Evolutionary conservation across 2,329 filamentous ascomycete species (phyloP).

Genomic region (Aureobasidium namibiae): DNA sequence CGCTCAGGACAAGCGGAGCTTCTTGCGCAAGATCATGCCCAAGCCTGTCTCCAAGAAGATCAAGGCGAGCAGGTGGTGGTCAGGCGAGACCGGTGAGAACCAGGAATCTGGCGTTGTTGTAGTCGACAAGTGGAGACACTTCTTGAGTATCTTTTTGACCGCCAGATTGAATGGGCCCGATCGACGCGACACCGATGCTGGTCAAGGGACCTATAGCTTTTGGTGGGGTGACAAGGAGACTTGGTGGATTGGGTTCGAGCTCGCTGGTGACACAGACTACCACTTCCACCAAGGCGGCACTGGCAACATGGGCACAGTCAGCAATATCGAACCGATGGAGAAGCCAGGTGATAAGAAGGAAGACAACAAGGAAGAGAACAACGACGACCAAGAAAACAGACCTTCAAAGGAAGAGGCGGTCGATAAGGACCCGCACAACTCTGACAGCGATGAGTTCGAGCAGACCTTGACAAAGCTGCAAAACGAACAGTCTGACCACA

Average conservation of each 20-base stretch:
- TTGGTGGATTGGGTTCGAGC: slow-evolving; percentile 43
- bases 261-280: slow-evolving; percentile 36
- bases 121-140: slow-evolving; percentile 40
- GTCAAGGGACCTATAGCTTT: slow-evolving; percentile 26
- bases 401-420: neutral
- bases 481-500: neutral
- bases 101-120: slow-evolving; percentile 42
- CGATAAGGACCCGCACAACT: neutral
- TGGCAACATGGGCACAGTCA: slow-evolving; percentile 28
- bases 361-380: neutral
- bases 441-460: neutral
- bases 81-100: slow-evolving; percentile 30
- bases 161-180: slow-evolving; percentile 37
- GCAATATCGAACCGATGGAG: slow-evolving; percentile 11
- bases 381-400: neutral
- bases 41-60: slow-evolving; percentile 35
- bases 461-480: neutral
- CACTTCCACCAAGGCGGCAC: slow-evolving; percentile 36
- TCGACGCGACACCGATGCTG: slow-evolving; percentile 32
- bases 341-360: slow-evolving; percentile 8
- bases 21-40: slow-evolving; percentile 37
- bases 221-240: slow-evolving; percentile 41
- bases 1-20: slow-evolving; percentile 30
- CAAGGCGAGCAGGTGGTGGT: slow-evolving; percentile 31
- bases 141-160: slow-evolving; percentile 35